These are phyloP conservation scores for Hygrophoropsis aurantiaca DNA, from an alignment of 768 basidiomycete species.

Conservation along the genomic window DNA sequence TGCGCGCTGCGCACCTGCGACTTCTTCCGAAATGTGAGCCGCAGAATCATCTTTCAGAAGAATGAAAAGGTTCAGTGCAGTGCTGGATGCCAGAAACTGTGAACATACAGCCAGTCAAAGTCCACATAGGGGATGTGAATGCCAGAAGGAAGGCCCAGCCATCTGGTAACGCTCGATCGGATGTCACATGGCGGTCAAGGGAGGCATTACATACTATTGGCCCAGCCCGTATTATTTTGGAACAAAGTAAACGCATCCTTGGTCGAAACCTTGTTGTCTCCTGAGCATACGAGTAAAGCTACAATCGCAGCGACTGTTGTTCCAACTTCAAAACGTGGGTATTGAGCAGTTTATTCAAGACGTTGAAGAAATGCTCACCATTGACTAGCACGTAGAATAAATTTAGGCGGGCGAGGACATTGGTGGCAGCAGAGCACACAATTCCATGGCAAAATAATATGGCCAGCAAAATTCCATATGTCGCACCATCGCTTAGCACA, in stretches of 20 bases:
- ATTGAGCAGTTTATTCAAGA: slow-evolving; percentile 3
- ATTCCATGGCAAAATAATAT: slow-evolving; percentile 68
- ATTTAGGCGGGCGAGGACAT: slow-evolving; percentile 65
- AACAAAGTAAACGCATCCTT: slow-evolving; percentile 66
- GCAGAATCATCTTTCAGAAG: slow-evolving; percentile 63
- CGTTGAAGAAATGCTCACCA: slow-evolving; percentile 33
- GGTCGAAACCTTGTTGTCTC: slow-evolving; percentile 60
- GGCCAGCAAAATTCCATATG: slow-evolving; percentile 64
- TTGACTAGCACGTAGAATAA: slow-evolving; percentile 69
- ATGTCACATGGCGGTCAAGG: background rate
- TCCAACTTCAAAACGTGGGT: slow-evolving; percentile 43
- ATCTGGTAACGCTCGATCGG: slow-evolving; percentile 36
- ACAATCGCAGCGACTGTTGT: slow-evolving; percentile 65
- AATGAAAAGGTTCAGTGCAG: background rate
- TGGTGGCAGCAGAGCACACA: slow-evolving; percentile 70
- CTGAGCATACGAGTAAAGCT: slow-evolving; percentile 55
- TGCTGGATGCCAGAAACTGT: background rate
- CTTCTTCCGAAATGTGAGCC: slow-evolving; percentile 74
- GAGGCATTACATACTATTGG: slow-evolving; percentile 43
- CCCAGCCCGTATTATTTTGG: slow-evolving; percentile 73
- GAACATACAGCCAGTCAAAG: slow-evolving; percentile 67
- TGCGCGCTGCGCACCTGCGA: slow-evolving; percentile 58
- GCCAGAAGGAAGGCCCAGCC: slow-evolving; percentile 74
- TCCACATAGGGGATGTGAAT: slow-evolving; percentile 80
- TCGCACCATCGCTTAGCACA: slow-evolving; percentile 56